These are phyloP conservation scores for Clathrus columnatus DNA, from an alignment of 768 basidiomycete species.

Conservation along the genomic window DNA sequence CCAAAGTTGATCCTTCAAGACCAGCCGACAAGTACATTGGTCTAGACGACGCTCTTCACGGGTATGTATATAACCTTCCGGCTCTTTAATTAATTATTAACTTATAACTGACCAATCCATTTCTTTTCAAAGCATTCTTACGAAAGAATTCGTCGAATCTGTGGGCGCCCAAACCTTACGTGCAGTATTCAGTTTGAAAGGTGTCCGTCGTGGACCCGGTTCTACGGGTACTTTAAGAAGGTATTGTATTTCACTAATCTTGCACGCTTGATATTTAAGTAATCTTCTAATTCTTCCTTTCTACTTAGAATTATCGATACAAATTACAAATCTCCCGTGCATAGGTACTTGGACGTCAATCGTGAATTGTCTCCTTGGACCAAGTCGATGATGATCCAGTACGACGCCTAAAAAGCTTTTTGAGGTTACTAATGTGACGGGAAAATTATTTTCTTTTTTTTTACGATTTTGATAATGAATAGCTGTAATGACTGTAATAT, in stretches of 20 bases:
- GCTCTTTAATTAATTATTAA: slow-evolving; percentile 22
- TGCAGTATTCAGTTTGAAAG: slow-evolving; percentile 48
- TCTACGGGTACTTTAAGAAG: slow-evolving; percentile 55
- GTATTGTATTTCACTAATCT: slow-evolving; percentile 21
- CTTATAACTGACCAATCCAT: background rate
- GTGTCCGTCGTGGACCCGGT: slow-evolving; percentile 58
- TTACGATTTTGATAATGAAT: too few species aligned
- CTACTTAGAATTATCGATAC: slow-evolving; percentile 22
- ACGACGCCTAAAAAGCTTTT: background rate
- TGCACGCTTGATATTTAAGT: background rate
- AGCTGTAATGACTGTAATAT: too few species aligned
- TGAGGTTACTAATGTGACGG: too few species aligned
- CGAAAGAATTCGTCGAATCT: slow-evolving; percentile 47
- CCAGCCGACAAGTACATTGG: slow-evolving; percentile 38
- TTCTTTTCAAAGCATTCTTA: slow-evolving; percentile 24
- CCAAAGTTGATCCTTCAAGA: slow-evolving; percentile 36
- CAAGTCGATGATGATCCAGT: slow-evolving; percentile 49
- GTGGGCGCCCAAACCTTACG: slow-evolving; percentile 55
- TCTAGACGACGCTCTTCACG: slow-evolving; percentile 9
- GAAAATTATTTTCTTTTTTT: too few species aligned
- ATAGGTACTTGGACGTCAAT: slow-evolving; percentile 46
- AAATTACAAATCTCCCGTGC: slow-evolving; percentile 35
- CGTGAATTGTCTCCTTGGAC: slow-evolving; percentile 59
- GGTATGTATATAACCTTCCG: slow-evolving; percentile 17
- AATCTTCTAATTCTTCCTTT: slow-evolving; percentile 25